Percentiles rank a stretch among this genome's conserved stretches.
phyloP scores from a whole-genome alignment of 768 basidiomycete species.

The Phaeotremella fagi region DNA sequence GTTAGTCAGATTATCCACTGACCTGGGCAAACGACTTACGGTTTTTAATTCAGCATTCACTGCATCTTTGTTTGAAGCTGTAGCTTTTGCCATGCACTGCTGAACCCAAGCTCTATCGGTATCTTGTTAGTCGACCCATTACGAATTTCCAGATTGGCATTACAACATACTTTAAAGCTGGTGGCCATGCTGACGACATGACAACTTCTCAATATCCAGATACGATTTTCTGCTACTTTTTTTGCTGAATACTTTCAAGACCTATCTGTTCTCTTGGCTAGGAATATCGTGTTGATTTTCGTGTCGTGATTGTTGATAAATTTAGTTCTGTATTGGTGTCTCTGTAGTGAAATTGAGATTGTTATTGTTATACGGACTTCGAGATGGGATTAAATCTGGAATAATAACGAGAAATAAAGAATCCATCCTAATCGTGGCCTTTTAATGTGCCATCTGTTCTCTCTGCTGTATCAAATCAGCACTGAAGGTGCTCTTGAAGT shows the following conservation, averaged over 20 bases:
- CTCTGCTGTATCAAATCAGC: too few relatives aligned
- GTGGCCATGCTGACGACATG: conserved; percentile 25
- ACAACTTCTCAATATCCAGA: background rate
- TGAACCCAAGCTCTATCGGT: conserved; percentile 85
- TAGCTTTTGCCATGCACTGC: conserved; percentile 85
- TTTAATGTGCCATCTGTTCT: too few relatives aligned
- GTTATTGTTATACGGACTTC: background rate
- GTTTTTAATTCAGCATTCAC: conserved; percentile 92
- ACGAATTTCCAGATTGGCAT: background rate
- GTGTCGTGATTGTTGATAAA: too few relatives aligned
- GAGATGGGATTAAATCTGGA: background rate
- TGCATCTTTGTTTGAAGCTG: conserved; percentile 75
- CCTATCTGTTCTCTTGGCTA: too few relatives aligned
- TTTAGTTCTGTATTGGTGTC: too few relatives aligned
- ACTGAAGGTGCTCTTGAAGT: too few relatives aligned
- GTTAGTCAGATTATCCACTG: background rate
- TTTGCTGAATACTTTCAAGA: too few relatives aligned
- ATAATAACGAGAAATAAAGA: background rate
- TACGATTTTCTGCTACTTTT: background rate
- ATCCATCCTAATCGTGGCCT: too few relatives aligned
- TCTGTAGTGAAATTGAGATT: too few relatives aligned
- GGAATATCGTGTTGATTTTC: too few relatives aligned
- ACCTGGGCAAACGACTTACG: conserved; percentile 20
- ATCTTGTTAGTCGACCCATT: too few relatives aligned
- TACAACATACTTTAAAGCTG: conserved; percentile 21